Base-by-base conservation (phyloP, 352 stramenopile genomes). In the Phytophthora constricta region DNA sequence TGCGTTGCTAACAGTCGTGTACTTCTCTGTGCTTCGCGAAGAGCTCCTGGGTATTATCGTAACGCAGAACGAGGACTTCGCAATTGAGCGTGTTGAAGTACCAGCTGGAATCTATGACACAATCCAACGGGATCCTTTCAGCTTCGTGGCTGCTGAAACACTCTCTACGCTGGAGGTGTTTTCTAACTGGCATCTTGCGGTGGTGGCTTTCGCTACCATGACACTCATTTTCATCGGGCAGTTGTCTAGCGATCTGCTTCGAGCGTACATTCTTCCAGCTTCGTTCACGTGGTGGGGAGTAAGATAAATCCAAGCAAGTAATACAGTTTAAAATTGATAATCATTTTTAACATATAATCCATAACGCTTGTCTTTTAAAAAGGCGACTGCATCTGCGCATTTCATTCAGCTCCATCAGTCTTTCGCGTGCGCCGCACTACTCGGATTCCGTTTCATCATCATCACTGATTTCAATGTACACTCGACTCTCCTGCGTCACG, bases 91-190 rank as follows among this genome's bases (percentile, higher is more conserved):
- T 3, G 77, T 95, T 22, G 66, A 84, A 43, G 87, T 96, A 0
- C 88, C 88, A 0, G 66, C 75, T 17, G 73, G 68, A n/a, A 70
- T 94, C 52, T 96, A 94, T 65, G 70, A 79, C 42, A 93, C 84
- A 59, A 88, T 96, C 37, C 88, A 96, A 58, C 79, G 80, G n/a
- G 88, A 96, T 46, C 88, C 88, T 52, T 88, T 96, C 62, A 96
- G 88, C 65, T 94, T 96, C 51, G 86, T 96, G 27, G 88, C 87
- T 42, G 85, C 86, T 41, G 88, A 95, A 69, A 94, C 87, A 49
- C 73, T 96, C 45, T 92, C 84, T 51, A 89, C 85, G 42, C 68
- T 94, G 23, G 84, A 94, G 26, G 86, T 87, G n/a, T 93, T 93
- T 68, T 93, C 87, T 23, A 83, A 85, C 59, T 93, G 84, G 86